Conservation (phyloP, 306 rosid species). For the Potentilla sterilis region DNA sequence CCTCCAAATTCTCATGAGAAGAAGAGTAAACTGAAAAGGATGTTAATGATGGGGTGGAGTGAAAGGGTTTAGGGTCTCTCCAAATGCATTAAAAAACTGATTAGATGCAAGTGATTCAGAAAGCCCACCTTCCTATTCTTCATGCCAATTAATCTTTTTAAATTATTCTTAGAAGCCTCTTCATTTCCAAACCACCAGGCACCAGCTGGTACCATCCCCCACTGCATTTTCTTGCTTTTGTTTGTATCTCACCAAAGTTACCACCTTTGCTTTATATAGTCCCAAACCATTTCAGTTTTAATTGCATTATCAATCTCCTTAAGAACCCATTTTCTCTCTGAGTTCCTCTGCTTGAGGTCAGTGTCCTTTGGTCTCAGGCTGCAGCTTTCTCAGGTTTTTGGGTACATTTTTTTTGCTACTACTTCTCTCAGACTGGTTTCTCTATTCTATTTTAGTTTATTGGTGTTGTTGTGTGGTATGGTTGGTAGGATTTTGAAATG, state of each 20-base stretch:
- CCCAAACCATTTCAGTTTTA: constrained; percentile 27
- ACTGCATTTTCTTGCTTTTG: constrained; percentile 6
- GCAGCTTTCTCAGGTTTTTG: not conserved
- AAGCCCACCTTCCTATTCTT: constrained; percentile 52
- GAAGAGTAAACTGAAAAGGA: constrained; percentile 19
- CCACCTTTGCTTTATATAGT: constrained; percentile 52
- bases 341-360: constrained; percentile 63
- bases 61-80: constrained; percentile 40
- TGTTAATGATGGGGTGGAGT: constrained; percentile 49
- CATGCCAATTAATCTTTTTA: constrained; percentile 31
- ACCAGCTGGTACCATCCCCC: constrained; percentile 40
- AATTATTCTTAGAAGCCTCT: constrained; percentile 22
- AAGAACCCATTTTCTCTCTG: constrained; percentile 48
- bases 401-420: not conserved
- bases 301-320: constrained; percentile 32
- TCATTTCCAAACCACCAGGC: constrained; percentile 26
- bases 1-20: not conserved
- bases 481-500: constrained; percentile 23
- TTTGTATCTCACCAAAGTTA: constrained; percentile 25
- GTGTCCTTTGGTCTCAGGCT: constrained; percentile 20
- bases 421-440: not conserved
- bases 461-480: constrained; percentile 8
- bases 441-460: not conserved
- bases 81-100: constrained; percentile 27
- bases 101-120: constrained; percentile 53